These are phyloP conservation scores for Fusarium acutatum DNA, from an alignment of 2,329 filamentous ascomycete genomes.

Conservation along the genomic window DNA sequence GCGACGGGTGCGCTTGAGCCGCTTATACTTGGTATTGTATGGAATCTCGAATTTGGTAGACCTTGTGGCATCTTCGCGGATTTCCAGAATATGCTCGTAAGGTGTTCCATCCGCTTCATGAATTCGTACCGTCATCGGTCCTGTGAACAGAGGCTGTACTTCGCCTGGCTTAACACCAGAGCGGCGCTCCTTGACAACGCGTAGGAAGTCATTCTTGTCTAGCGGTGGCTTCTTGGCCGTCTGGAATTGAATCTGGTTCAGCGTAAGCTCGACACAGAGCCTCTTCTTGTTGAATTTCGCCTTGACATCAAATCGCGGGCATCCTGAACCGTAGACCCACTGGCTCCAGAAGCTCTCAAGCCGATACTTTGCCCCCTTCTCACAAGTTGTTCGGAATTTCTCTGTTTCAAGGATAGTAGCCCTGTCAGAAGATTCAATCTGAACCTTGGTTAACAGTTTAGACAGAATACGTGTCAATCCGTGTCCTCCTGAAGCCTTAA, in stretches of 20 bases:
- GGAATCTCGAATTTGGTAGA: slow-evolving; percentile 87
- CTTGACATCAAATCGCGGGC: slow-evolving; percentile 84
- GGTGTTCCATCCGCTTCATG: slow-evolving; percentile 98
- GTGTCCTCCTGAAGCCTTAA: slow-evolving; percentile 83
- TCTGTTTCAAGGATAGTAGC: slow-evolving; percentile 79
- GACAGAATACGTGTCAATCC: slow-evolving; percentile 88
- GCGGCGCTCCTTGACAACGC: slow-evolving; percentile 82
- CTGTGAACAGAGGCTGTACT: slow-evolving; percentile 84
- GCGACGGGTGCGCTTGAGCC: slow-evolving; percentile 85
- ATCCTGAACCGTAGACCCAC: slow-evolving; percentile 90
- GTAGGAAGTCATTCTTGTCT: slow-evolving; percentile 79
- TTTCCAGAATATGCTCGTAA: slow-evolving; percentile 97
- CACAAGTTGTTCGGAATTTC: slow-evolving; percentile 82
- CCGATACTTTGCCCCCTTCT: slow-evolving; percentile 86
- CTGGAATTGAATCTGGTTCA: slow-evolving; percentile 76
- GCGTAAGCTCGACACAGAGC: slow-evolving; percentile 89
- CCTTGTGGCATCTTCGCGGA: slow-evolving; percentile 84
- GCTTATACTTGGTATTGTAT: slow-evolving; percentile 99
- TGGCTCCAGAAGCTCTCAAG: slow-evolving; percentile 93
- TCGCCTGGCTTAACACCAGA: slow-evolving; percentile 74
- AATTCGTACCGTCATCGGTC: slow-evolving; percentile 96
- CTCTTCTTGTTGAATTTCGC: slow-evolving; percentile 98
- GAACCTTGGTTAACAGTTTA: slow-evolving; percentile 85
- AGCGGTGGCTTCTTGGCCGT: slow-evolving; percentile 57
- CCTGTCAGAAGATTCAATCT: slow-evolving; percentile 66